A percentile compares a stretch with the other conserved stretches of the same genome.
phyloP scores from a whole-genome alignment of 805 yeast genomes.

The Kazachstania bromeliacearum region DNA sequence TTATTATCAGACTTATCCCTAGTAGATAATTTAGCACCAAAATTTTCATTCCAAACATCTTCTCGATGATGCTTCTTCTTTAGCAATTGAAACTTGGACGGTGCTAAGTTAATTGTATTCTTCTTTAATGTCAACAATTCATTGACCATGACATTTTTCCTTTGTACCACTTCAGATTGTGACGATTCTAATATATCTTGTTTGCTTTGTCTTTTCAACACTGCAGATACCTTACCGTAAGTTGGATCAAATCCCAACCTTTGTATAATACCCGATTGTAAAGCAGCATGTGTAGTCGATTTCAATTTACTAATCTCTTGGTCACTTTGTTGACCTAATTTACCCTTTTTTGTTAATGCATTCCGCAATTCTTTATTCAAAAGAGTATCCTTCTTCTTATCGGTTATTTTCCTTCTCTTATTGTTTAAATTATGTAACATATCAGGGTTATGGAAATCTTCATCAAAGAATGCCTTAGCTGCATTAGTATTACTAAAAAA shows the following conservation, averaged over 20 bases:
- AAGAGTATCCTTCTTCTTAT: constrained; percentile 29
- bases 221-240: constrained; percentile 18
- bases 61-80: constrained; percentile 25
- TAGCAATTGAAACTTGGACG: constrained; percentile 25
- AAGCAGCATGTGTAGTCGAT: constrained; percentile 30
- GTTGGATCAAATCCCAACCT: constrained; percentile 49
- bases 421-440: constrained; percentile 32
- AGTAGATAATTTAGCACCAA: constrained; percentile 13
- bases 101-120: constrained; percentile 27
- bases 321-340: constrained; percentile 14
- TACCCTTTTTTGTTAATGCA: constrained; percentile 9
- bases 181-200: not conserved
- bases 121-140: constrained; percentile 28
- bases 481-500: constrained; percentile 34
- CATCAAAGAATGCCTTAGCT: constrained; percentile 43
- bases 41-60: constrained; percentile 23
- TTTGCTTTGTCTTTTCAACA: constrained; percentile 7
- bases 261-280: constrained; percentile 33
- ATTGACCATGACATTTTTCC: constrained; percentile 18
- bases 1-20: constrained; percentile 1
- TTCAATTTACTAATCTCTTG: constrained; percentile 20
- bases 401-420: constrained; percentile 34
- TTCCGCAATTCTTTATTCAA: constrained; percentile 13
- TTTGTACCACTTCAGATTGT: constrained; percentile 7
- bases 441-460: constrained; percentile 41